A percentile compares a stretch with the other conserved stretches of the same genome.
phyloP scores from a whole-genome alignment of 345 rosid genomes.

The Syzygium aromaticum region DNA sequence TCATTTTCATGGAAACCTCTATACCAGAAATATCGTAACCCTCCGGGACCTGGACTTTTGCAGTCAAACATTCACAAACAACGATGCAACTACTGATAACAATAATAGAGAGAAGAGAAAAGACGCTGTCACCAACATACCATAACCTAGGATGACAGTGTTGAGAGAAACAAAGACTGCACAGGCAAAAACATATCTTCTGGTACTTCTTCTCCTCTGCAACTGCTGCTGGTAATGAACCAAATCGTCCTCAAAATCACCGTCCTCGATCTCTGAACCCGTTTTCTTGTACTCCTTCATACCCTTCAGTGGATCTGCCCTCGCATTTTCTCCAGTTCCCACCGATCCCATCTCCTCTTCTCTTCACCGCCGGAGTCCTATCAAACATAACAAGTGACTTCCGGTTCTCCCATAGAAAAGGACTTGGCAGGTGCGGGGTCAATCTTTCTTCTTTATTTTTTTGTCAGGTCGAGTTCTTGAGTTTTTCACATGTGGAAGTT shows the following conservation, averaged over 20 bases:
- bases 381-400: neutral
- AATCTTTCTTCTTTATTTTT: neutral
- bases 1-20: neutral
- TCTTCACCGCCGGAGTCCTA: neutral
- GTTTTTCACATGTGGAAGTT: neutral
- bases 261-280: conserved; percentile 38
- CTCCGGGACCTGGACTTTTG: neutral
- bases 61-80: neutral
- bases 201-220: conserved; percentile 11
- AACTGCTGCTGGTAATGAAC: conserved; percentile 14
- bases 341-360: conserved; percentile 22
- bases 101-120: neutral
- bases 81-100: neutral
- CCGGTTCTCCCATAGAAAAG: neutral
- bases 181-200: conserved; percentile 56
- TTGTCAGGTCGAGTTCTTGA: neutral
- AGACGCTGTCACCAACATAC: conserved; percentile 16
- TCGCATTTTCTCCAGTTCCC: conserved; percentile 47
- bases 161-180: conserved; percentile 83
- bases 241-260: conserved; percentile 17
- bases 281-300: conserved; percentile 68
- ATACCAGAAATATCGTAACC: neutral
- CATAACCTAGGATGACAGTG: conserved; percentile 84
- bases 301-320: conserved; percentile 27
- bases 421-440: neutral